Percentiles rank a stretch among this genome's conserved stretches.
phyloP scores from a whole-genome alignment of 2,329 filamentous ascomycete species.

The Lasiodiplodia citricola region DNA sequence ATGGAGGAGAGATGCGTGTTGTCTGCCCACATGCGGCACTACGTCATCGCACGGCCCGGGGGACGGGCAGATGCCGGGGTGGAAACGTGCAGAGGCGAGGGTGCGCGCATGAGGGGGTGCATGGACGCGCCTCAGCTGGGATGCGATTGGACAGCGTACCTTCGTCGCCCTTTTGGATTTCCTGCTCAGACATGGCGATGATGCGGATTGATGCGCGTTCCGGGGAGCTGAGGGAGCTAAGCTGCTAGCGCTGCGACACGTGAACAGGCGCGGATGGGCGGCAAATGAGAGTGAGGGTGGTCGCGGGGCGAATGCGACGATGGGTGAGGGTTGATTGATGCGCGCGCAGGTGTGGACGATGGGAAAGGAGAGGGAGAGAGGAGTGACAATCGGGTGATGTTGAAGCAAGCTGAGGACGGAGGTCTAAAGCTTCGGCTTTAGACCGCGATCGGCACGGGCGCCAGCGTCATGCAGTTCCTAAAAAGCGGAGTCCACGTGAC shows the following conservation, averaged over 20 bases:
- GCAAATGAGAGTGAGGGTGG: constrained; percentile 1
- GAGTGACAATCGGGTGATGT: constrained; percentile 13
- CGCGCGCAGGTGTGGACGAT: constrained; percentile 5
- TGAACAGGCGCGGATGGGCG: constrained; percentile 6
- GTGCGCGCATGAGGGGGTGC: not conserved
- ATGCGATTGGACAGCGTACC: constrained; percentile 22
- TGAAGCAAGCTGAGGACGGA: constrained; percentile 22
- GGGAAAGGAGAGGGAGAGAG: not conserved
- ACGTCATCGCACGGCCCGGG: constrained; percentile 20
- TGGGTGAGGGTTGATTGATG: not conserved
- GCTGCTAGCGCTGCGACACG: constrained; percentile 7
- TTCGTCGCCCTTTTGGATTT: constrained; percentile 28
- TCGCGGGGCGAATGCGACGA: constrained; percentile 9
- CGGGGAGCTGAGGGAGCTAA: constrained; percentile 10
- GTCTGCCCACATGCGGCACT: constrained; percentile 5
- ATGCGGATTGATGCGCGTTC: not conserved
- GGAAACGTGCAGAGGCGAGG: constrained; percentile 20
- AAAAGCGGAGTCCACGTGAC: constrained; percentile 10
- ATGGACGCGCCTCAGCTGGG: not conserved
- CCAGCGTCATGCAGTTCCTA: not conserved
- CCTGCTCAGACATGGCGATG: constrained; percentile 26
- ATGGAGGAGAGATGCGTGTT: not conserved
- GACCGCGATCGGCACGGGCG: not conserved
- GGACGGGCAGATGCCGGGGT: not conserved
- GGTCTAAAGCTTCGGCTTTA: constrained; percentile 21